Evolutionary conservation across 805 yeast species (phyloP), one percentile per base, ranked within the genome.

Genomic region (Groenewaldozyma tartarivorans): DNA sequence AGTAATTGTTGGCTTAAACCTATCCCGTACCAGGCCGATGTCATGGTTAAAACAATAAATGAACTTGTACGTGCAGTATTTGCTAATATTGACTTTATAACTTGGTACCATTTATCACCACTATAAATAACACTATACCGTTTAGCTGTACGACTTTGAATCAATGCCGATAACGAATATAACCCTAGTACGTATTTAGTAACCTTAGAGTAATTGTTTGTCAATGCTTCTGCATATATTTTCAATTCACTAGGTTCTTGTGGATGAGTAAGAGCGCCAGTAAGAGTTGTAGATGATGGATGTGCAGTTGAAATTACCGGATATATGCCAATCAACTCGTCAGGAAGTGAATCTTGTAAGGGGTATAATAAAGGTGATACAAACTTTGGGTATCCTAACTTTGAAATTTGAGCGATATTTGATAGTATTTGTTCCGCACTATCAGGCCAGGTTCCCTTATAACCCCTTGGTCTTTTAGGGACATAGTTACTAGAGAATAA

Each of bases 1-100:
- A 64, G 47, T 39, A 63, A 11, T 39, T 44, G 41, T 43, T 63
- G 66, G 21, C 57, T 47, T 17, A 57, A 45, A 24, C 62, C 65
- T 15, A 65, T 52, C 9, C 69, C 69, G 6, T 60, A 55, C 64
- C 68, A 60, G 2, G 63, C 58, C 4, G 64, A 51, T 9, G 68
- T 55, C 2, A 59, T 49, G 3, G 58, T 46, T 57, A 64, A 45
- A 20, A 64, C 53, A 33, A 61, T 46, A 36, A 61, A 57, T 11
- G 53, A 41, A 21, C 60, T 50, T 4, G 64, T 54, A 33, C 67
- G 56, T 19, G 55, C 34, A 5, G 64, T 49, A 16, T 51, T 45
- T 31, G 49, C 47, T 6, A 51, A 27, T 4, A 21, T n/a, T 4
- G 29, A 11, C 17, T 19, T 15, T 17, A 22, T 37, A 3, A 16